Evolutionary conservation across 1,284 basidiomycete species (phyloP).

Genomic region (Vanrija pseudolonga): DNA sequence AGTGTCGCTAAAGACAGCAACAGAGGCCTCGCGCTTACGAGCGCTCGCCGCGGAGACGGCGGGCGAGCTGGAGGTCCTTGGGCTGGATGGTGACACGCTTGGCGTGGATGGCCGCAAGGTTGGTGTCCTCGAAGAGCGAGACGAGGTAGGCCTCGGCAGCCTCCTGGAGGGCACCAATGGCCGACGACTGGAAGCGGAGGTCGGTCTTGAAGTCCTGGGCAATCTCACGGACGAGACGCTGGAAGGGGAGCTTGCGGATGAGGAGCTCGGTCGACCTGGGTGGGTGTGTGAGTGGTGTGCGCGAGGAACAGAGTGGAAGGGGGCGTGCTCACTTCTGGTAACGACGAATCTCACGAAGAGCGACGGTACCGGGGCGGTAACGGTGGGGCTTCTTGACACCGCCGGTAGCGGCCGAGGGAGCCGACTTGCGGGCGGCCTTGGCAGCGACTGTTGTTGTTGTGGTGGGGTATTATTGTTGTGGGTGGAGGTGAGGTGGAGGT

Average conservation of each 20-base stretch:
- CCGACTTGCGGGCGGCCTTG: background rate
- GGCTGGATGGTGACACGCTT: slow-evolving; percentile 80
- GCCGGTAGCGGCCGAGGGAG: background rate
- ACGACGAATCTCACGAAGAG: slow-evolving; percentile 57
- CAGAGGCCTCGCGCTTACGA: background rate
- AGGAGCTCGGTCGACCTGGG: slow-evolving; percentile 56
- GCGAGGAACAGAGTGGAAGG: background rate
- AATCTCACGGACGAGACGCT: slow-evolving; percentile 62
- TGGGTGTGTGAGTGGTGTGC: slow-evolving; percentile 17
- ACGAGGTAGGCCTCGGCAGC: slow-evolving; percentile 90
- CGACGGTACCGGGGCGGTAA: slow-evolving; percentile 87
- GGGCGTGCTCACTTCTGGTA: slow-evolving; percentile 52
- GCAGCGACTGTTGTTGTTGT: background rate
- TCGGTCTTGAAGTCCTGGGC: slow-evolving; percentile 71
- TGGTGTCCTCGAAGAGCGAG: slow-evolving; percentile 68
- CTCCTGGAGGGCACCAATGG: slow-evolving; percentile 85
- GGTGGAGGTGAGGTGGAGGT: no score
- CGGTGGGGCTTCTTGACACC: slow-evolving; percentile 61
- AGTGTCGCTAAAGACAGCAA: background rate
- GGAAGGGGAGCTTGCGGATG: slow-evolving; percentile 59
- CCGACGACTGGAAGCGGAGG: slow-evolving; percentile 88
- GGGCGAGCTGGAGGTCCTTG: slow-evolving; percentile 74
- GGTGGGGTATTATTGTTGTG: background rate
- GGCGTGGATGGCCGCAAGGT: slow-evolving; percentile 87
- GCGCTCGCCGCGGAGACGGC: slow-evolving; percentile 73